Evolutionary conservation across 164 flowering plant genomes (phyloP), one percentile per base, ranked within the genome.

Genomic region (Nymphaea thermarum): DNA sequence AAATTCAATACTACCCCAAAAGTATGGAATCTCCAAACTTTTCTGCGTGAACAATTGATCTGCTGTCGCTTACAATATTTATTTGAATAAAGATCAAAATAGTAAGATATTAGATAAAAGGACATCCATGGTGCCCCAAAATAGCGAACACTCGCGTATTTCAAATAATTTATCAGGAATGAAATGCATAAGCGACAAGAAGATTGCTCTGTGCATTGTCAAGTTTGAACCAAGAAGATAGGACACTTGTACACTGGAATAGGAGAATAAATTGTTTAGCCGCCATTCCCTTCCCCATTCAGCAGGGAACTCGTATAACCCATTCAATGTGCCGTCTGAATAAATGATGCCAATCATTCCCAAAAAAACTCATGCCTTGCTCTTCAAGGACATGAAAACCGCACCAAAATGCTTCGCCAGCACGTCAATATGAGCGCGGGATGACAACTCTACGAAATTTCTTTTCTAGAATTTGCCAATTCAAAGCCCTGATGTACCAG

Each of bases 401-500:
- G 57, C 8, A 51, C 14, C 57, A 51, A 51, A 51, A 5, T 51
- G 12, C 57, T 3, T 51, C 57, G 8, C 57, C 57, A 51, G 2
- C 57, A 0, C 14, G 0, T 8, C 2, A 47, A 7, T 12, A 47
- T 47, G 55, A 47, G 5, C 7, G 55, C 36, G 36, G 36, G 36
- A 25, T 25, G 36, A 10, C 57, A 51, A 51, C 57, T 51, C 57
- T 5, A 51, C 57, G 14, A 51, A 51, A 51, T 51, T 51, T 15
- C 14, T 2, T 0, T 51, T 51, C 57, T 51, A 51, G 12, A 51
- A 51, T 51, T 8, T 15, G 14, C 3, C 57, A 8, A 15, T 25
- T 73, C 69, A 73, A 65, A 42, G 62, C 4, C 74, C 51, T 51
- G 84, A 18, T 16, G 80, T 68, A 61, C 82, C 85, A 65, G 67